Conservation (phyloP, 148 eudicot species). For the Vaccinium darrowii region DNA sequence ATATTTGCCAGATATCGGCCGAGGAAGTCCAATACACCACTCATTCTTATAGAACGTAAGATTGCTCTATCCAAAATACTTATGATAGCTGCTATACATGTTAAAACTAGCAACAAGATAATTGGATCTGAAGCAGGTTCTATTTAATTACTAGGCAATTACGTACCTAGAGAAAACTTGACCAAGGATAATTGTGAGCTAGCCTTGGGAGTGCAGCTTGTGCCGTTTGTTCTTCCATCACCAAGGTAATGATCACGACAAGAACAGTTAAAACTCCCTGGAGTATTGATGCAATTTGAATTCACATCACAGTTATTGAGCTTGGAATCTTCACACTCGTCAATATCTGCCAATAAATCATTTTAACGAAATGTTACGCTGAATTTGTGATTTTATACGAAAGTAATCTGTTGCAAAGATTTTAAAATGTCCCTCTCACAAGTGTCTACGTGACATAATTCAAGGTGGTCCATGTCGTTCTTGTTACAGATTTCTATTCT, state of each 20-base stretch:
- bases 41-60: too few relatives aligned
- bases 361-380: neutral
- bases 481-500: neutral
- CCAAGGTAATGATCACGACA: slow-evolving; percentile 20
- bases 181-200: slow-evolving; percentile 17
- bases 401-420: too few relatives aligned
- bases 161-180: slow-evolving; percentile 23
- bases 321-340: too few relatives aligned
- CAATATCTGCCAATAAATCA: neutral
- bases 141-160: neutral
- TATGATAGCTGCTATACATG: too few relatives aligned
- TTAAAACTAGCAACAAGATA: neutral
- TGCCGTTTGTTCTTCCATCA: slow-evolving; percentile 21
- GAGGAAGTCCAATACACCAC: too few relatives aligned
- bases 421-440: too few relatives aligned
- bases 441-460: too few relatives aligned
- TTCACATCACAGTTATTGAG: slow-evolving; percentile 9
- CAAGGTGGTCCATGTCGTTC: too few relatives aligned
- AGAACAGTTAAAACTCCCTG: slow-evolving; percentile 20
- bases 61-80: too few relatives aligned
- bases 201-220: slow-evolving; percentile 15
- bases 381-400: too few relatives aligned
- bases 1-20: too few relatives aligned
- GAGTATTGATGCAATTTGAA: slow-evolving; percentile 17
- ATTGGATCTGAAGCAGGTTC: neutral